These are phyloP conservation scores for Taiwanofungus camphoratus DNA, from an alignment of 1,284 basidiomycete genomes.

Conservation along the genomic window DNA sequence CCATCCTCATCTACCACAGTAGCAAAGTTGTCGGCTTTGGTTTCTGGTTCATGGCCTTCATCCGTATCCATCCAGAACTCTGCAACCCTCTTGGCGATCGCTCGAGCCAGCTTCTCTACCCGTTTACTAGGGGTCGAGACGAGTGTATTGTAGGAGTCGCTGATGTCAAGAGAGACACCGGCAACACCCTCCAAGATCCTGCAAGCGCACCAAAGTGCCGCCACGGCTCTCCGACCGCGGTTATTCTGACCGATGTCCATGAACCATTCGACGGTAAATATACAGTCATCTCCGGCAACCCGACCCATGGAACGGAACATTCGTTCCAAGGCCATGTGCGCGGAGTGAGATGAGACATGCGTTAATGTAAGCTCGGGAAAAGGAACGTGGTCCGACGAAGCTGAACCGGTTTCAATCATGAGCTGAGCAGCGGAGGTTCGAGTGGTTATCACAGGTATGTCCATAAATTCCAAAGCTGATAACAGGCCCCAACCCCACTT, in stretches of 20 bases:
- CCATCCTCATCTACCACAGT: constrained; percentile 26
- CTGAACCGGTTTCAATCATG: constrained; percentile 50
- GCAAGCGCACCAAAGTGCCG: constrained; percentile 82
- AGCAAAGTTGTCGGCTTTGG: constrained; percentile 14
- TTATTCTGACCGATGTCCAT: constrained; percentile 48
- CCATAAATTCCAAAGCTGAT: constrained; percentile 66
- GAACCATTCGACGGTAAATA: constrained; percentile 83
- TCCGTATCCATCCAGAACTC: constrained; percentile 62
- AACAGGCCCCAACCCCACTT: constrained; percentile 86
- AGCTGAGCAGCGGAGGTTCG: constrained; percentile 44
- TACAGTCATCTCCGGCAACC: constrained; percentile 62
- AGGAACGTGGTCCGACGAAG: constrained; percentile 30
- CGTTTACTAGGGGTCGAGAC: constrained; percentile 32
- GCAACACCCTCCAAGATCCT: constrained; percentile 70
- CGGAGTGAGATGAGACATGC: constrained; percentile 52
- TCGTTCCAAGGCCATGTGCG: constrained; percentile 48
- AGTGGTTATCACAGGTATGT: constrained; percentile 46
- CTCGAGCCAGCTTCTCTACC: constrained; percentile 60
- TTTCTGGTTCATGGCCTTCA: constrained; percentile 16
- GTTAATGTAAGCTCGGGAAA: constrained; percentile 62
- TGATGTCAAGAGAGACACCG: constrained; percentile 35
- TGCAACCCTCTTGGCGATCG: constrained; percentile 56
- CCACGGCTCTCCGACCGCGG: constrained; percentile 44
- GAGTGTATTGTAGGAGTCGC: constrained; percentile 18
- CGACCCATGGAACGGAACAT: constrained; percentile 73